Base-by-base conservation (phyloP, 2,329 filamentous ascomycete species). In the Claviceps sp. region DNA sequence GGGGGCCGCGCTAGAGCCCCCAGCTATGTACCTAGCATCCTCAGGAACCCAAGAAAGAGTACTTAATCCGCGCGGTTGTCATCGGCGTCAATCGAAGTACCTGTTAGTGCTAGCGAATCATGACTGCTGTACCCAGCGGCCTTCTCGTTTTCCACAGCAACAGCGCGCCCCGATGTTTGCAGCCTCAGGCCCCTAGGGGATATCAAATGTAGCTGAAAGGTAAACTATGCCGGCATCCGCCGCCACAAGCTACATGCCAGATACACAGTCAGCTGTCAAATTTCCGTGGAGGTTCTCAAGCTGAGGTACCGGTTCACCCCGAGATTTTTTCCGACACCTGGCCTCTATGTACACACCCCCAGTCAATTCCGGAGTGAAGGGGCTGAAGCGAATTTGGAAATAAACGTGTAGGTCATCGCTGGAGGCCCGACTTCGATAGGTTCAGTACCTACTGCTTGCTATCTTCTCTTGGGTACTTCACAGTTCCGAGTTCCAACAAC, bases 1-100 rank as follows among this genome's bases (percentile, higher is more conserved):
- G 74, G 63, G 73, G 63, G 63, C 59, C 58, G 54, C 59, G 58
- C 65, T 63, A 62, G 61, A 52, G 57, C 55, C 44, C 18, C n/a
- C 26, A 42, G 45, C 11, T 34, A n/a, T n/a, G n/a, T n/a, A 43
- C 46, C 34, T 57, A 55, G 58, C 26, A 53, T 55, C 53, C 50
- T 54, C 50, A 54, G 50, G 53, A 50, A 51, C 47, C 22, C 40
- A 52, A 18, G 30, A 37, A 20, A 18, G 37, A 38, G 46, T 50
- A 42, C 45, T 14, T 24, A 0, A 20, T 9, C 5, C 4, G 43
- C 7, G 2, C 26, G 26, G 24, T 13, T 2, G 6, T 9, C 13
- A 24, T 43, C 22, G 13, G 53, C 52, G 50, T 42, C 53, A 13
- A 38, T 30, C 47, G n/a, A 44, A 43, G 49, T 53, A 53, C 30